Evolutionary conservation across 2,329 filamentous ascomycete species (phyloP), one percentile per base, ranked within the genome.

Genomic region (Fusarium sp.): DNA sequence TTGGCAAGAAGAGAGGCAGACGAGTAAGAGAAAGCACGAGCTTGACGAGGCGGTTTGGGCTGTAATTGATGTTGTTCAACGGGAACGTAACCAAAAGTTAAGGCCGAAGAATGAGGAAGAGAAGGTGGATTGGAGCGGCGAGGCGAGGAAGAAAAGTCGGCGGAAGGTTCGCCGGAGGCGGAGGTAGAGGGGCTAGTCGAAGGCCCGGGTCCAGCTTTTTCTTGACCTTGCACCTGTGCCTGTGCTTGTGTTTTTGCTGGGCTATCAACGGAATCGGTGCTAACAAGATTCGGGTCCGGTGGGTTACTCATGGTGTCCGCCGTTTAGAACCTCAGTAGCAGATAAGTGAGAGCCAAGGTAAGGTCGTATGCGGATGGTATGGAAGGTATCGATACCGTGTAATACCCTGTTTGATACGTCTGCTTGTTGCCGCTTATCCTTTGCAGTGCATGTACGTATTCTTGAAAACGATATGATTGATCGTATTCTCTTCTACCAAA

Each of bases 1-100:
- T 76, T 71, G 64, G 75, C 81, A 67, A 81, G 84, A 30, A 72
- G 73, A 61, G 76, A 77, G 16, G 76, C 77, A 19, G 73, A 60
- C n/a, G 71, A 79, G 26, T 72, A 62, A 23, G 70, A 77, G 30
- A 70, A 44, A 39, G 65, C 49, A 52, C 75, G 71, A 51, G 64
- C 63, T 21, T 72, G 69, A 12, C 73, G 64, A 21, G 63, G 46
- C 16, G 55, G 52, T 26, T 65, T 59, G 53, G 55, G 19, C 23
- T 63, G 66, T 12, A 50, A 67, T 57, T 68, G 61, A 45, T 56
- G 45, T 12, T 62, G 64, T 44, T 51, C 48, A 18, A 50, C 44
- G 25, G 63, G 50, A 28, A 61, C 55, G 58, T 72, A 69, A 9
- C 62, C 62, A 52, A 64, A 58, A 65, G 55, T 25, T 28, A 68